Base-by-base conservation (phyloP, 140 eudicot species). In the Artemisia princeps region DNA sequence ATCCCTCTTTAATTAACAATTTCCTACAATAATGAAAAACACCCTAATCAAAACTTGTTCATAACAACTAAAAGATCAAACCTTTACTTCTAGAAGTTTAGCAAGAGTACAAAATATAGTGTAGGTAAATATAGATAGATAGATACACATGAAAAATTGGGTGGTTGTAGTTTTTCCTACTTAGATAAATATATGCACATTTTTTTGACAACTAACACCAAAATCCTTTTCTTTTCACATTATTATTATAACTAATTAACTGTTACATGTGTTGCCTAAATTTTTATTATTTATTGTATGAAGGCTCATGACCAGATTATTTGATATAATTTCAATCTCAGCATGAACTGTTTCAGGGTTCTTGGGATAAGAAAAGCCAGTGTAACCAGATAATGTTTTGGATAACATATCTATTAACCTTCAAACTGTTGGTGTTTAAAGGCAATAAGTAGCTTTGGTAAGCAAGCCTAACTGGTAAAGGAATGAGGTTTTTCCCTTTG, bases 201-300 rank as follows among this genome's bases (percentile, higher is more conserved):
- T 28, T 20, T 20, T 28, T 64, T 69, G 60, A 53, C 55, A 57
- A 67, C 22, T 62, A 52, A 14, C 67, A 64, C 77, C 30, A 4
- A 49, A 62, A 56, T 22, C 44, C 40, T 53, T 69, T 77, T 70
- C 75, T 49, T 70, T 74, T 70, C 83, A 70, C 86, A 17, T 17
- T 17, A 17, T 17, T 17, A 74, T 56, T 48, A 65, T 52, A 45
- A 52, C 64, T 40, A 65, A 40, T 59, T 65, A 62, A 67, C 50
- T 75, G 65, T 49, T 50, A 24, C 15, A 15, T 37, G 12, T 67
- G 46, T 50, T 50, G 23, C 62, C 52, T 10, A 46, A 0, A 1
- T 46, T 7, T 9, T 11, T 46, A 13, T 46, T 10, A 48, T 48
- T 48, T 11, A 48, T 8, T 55, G 20, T 16, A 13, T 24, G 17